phyloP scores from a whole-genome alignment of 257 asterid species.

The Solanum pennellii region DNA sequence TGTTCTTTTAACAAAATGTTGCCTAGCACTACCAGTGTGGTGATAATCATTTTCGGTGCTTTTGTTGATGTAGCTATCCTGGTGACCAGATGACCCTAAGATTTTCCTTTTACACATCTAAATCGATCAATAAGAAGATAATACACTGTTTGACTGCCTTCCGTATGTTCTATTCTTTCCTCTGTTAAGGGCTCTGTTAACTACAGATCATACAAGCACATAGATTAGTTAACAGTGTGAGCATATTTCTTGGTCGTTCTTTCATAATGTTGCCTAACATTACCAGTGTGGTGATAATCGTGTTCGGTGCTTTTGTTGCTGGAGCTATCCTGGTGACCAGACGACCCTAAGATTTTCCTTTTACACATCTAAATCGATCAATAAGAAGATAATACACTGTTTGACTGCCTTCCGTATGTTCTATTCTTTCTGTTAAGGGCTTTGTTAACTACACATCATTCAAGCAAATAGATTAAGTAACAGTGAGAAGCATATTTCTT shows the following conservation, averaged over 20 bases:
- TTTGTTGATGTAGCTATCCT: constrained; percentile 63
- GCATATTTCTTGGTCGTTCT: constrained; percentile 4
- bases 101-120: background rate
- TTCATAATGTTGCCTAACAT: constrained; percentile 17
- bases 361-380: background rate
- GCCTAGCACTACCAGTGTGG: constrained; percentile 56
- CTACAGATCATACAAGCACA: background rate
- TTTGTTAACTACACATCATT: background rate
- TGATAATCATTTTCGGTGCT: constrained; percentile 70
- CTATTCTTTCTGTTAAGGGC: background rate
- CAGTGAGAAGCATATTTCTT: background rate
- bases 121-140: background rate
- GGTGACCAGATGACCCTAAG: background rate
- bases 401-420: background rate
- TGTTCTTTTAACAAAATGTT: constrained; percentile 12
- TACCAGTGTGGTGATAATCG: constrained; percentile 69
- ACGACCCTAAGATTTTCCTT: background rate
- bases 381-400: background rate
- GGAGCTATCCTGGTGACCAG: constrained; percentile 25
- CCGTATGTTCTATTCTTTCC: background rate
- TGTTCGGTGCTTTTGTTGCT: constrained; percentile 82
- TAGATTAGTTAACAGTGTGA: background rate
- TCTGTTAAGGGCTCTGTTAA: background rate
- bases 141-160: background rate
- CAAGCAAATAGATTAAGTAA: background rate